phyloP scores from a whole-genome alignment of 2,329 filamentous ascomycete species.

The Cladosporium sp. region DNA sequence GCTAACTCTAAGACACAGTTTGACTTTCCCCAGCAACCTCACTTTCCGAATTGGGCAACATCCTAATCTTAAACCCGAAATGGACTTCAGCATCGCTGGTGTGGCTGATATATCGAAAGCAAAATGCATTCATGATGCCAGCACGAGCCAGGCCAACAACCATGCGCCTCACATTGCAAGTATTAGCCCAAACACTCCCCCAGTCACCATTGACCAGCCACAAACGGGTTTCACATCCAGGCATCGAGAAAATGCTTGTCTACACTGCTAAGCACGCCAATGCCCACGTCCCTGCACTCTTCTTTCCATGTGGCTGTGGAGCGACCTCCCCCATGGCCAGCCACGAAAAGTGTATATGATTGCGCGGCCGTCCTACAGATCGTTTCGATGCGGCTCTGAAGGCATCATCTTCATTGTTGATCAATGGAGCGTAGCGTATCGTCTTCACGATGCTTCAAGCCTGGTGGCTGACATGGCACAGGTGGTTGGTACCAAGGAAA shows the following conservation, averaged over 20 bases:
- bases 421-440: background rate
- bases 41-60: background rate
- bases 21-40: conserved; percentile 7
- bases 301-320: conserved; percentile 6
- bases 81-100: background rate
- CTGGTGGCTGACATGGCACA: conserved; percentile 1
- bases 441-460: conserved; percentile 7
- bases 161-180: background rate
- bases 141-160: background rate
- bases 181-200: background rate
- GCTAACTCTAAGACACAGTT: too few relatives aligned
- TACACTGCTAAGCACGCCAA: background rate
- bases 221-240: background rate
- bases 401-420: background rate
- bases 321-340: background rate
- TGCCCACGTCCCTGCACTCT: background rate
- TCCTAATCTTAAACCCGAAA: background rate
- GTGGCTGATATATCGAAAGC: background rate
- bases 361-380: conserved; percentile 6
- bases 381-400: conserved; percentile 1
- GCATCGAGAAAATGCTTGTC: conserved; percentile 7
- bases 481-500: conserved; percentile 10
- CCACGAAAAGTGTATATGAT: conserved; percentile 10
- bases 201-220: background rate
- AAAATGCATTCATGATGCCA: background rate